Conservation (phyloP, 2,329 filamentous ascomycete species). For the Colletotrichum lini region DNA sequence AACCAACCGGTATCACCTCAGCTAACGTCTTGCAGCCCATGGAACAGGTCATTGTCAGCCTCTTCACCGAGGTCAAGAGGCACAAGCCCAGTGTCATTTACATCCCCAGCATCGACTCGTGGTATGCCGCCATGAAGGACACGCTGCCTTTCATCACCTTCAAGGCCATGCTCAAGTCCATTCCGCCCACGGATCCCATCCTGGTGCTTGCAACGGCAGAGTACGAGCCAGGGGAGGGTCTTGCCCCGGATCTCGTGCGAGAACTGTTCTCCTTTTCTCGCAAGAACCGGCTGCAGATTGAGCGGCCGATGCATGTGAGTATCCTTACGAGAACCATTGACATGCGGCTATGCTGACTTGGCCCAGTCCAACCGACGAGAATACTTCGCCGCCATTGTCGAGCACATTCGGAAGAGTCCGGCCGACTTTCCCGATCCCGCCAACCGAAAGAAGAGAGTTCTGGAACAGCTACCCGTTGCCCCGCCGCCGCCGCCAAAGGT, state of each 20-base stretch:
- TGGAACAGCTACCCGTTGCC: conserved; percentile 83
- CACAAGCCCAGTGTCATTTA: conserved; percentile 98
- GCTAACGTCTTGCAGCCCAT: conserved; percentile 65
- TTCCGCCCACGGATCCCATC: conserved; percentile 92
- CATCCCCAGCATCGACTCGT: conserved; percentile 89
- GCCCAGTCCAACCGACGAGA: conserved; percentile 75
- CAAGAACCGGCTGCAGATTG: conserved; percentile 81
- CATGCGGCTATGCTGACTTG: conserved; percentile 46
- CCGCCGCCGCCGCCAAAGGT: conserved; percentile 78
- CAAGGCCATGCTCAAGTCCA: conserved; percentile 82
- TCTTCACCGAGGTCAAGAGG: conserved; percentile 92
- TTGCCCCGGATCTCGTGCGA: conserved; percentile 75
- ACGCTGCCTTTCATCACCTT: conserved; percentile 86
- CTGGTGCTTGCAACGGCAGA: conserved; percentile 90
- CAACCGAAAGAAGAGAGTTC: conserved; percentile 86
- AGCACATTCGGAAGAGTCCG: conserved; percentile 84
- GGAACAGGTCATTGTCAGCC: conserved; percentile 89
- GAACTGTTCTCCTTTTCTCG: conserved; percentile 90
- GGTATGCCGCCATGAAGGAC: conserved; percentile 77
- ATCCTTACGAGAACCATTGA: no score
- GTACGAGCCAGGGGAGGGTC: conserved; percentile 65
- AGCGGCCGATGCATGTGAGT: conserved; percentile 74
- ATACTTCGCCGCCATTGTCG: conserved; percentile 83
- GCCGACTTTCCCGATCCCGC: conserved; percentile 88
- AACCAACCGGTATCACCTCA: conserved; percentile 19